Evolutionary conservation across 2,329 filamentous ascomycete species (phyloP), one percentile per base, ranked within the genome.

Genomic region (Endothia cerciana): DNA sequence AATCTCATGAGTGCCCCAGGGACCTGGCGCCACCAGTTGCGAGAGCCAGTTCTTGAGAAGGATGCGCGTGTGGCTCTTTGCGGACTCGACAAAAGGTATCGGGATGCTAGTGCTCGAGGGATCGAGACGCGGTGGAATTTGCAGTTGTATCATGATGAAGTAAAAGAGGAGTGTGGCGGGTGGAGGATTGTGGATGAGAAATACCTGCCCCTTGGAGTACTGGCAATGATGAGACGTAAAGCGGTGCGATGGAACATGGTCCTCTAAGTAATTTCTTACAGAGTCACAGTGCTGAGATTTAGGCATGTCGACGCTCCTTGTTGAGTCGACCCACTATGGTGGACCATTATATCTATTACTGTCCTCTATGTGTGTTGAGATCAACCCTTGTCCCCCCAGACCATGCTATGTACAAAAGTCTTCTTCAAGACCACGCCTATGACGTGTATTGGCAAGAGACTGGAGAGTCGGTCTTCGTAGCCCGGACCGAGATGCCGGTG

Each of bases 201-300:
- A 61, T 78, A 78, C 63, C 70, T 80, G 55, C 77, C 78, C 1
- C 68, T 77, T 6, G 77, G 78, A 0, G 70, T 80, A 36, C 69
- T 80, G 71, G 69, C 70, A 25, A 77, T 79, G 75, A 77, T 80
- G 71, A 75, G 75, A 65, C 74, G 72, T 19, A 78, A 76, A 71
- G 77, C 74, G 67, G 77, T 81, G 13, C 75, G 71, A 51, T 80
- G 78, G 78, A 78, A 77, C 64, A 78, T 78, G 77, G 74, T 78
- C 3, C 67, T 79, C 30, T 79, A 61, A 73, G n/a, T 25, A 25
- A 25, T 11, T 41, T 15, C 13, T 25, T 19, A 28, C 47, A 4
- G 4, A 43, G 13, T n/a, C 41, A 43, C 41, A 43, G 19, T 15
- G 41, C 13, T 43, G 41, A 43, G 10, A 10, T 7, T 5, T 36